These are phyloP conservation scores for Biscogniauxia sp. DNA, from an alignment of 2,329 filamentous ascomycete species.

Conservation along the genomic window DNA sequence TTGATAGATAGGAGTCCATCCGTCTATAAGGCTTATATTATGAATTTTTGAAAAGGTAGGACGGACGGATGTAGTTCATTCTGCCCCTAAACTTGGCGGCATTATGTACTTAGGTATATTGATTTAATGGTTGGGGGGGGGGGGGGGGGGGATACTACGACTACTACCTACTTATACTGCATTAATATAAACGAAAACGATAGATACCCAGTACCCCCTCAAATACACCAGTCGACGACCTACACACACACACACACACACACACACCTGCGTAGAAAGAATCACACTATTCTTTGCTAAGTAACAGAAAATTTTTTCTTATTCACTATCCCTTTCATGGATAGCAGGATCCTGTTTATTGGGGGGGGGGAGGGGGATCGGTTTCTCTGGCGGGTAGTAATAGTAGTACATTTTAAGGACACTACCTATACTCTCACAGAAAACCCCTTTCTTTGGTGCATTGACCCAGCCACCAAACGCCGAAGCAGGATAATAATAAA, in stretches of 20 bases:
- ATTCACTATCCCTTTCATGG: constrained; percentile 10
- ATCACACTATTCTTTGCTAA: background rate
- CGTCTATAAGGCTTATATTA: background rate
- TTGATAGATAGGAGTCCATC: background rate
- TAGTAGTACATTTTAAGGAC: constrained; percentile 21
- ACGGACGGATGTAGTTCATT: background rate
- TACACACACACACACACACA: too few species aligned
- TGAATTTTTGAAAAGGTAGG: background rate
- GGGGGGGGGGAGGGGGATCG: too few species aligned
- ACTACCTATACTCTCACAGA: constrained; percentile 9
- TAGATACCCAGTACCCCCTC: background rate
- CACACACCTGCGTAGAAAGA: background rate
- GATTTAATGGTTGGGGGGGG: too few species aligned
- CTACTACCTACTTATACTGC: background rate
- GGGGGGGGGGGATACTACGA: background rate
- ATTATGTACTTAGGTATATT: too few species aligned
- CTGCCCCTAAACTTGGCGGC: too few species aligned
- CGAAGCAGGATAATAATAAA: constrained; percentile 13
- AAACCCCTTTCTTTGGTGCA: constrained; percentile 4
- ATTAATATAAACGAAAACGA: background rate
- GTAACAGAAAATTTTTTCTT: constrained; percentile 1
- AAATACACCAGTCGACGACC: background rate
- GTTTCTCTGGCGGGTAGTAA: constrained; percentile 1
- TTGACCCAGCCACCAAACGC: constrained; percentile 15
- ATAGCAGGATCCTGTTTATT: constrained; percentile 15